Evolutionary conservation across 495 filamentous ascomycete species (phyloP), one percentile per base, ranked within the genome.

Genomic region (Eremomyces bilateralis): DNA sequence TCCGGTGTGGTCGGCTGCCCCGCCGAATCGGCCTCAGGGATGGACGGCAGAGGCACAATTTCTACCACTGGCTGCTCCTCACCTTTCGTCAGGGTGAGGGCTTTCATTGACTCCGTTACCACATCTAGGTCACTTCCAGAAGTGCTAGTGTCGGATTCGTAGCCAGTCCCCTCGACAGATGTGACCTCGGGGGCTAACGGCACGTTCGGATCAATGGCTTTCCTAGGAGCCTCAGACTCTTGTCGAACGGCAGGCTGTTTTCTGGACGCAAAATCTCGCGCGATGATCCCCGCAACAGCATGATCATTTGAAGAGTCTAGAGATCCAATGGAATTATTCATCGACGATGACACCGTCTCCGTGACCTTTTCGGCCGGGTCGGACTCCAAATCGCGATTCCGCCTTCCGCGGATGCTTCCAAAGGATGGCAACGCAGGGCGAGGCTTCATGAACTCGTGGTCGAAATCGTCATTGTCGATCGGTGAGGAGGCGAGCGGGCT

Each of bases 381-480:
- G 20, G 34, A 32, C 36, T 40, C 13, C 54, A 28, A 12, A 34
- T 24, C 12, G 34, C 31, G 31, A 35, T 31, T 12, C 44, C 30
- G 30, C 21, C 37, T 50, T 15, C 48, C 56, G 28, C 80, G 66
- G 22, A 90, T 62, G 47, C 80, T 85, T 15, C 80, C 82, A 53
- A 92, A 92, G 15, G 74, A 81, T 5, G 82, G 82, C 15, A 92
- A 58, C 1, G 67, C 69, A 3, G 76, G 77, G 5, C 76, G 63
- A 16, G 81, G 80, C 41, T 73, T 72, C 60, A 90, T 76, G 2
- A 64, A 50, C 24, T 70, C 60, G 39, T 76, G 70, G 27, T 62
- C 53, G 31, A 79, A 73, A 20, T 79, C 63, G 5, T 61, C 46
- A 20, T 39, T 29, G 17, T 8, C 34, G 19, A 42, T 22, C 3